Evolutionary conservation across 2,329 filamentous ascomycete species (phyloP).

Genomic region (Sodiomyces alkalinus): DNA sequence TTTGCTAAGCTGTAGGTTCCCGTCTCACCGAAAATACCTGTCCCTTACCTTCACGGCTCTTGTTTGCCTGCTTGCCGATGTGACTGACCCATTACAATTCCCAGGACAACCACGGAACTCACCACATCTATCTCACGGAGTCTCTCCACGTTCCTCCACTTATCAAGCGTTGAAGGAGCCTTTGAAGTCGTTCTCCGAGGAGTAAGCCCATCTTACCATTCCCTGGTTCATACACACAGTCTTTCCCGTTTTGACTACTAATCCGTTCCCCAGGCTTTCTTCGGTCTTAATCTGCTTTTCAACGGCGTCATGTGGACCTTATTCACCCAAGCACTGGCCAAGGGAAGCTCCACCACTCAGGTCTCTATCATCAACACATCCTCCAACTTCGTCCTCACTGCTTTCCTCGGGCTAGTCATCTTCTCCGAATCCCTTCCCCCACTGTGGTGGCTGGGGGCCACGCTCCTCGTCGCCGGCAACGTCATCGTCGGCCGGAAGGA

Average conservation of each 20-base stretch:
- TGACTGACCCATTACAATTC: too few species aligned
- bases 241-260: too few species aligned
- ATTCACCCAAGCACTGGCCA: constrained; percentile 64
- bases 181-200: constrained; percentile 34
- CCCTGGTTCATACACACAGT: background rate
- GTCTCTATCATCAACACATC: constrained; percentile 74
- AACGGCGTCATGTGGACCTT: constrained; percentile 75
- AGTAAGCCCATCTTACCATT: constrained; percentile 23
- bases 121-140: constrained; percentile 30
- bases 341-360: constrained; percentile 60
- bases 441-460: constrained; percentile 63
- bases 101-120: constrained; percentile 39
- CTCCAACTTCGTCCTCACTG: constrained; percentile 67
- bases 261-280: constrained; percentile 44
- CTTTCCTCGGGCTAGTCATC: constrained; percentile 52
- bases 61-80: too few species aligned
- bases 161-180: constrained; percentile 22
- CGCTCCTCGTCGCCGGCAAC: constrained; percentile 58
- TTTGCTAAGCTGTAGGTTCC: constrained; percentile 63
- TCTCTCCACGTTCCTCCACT: constrained; percentile 27
- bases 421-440: constrained; percentile 58
- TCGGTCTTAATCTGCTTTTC: constrained; percentile 58
- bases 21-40: constrained; percentile 1
- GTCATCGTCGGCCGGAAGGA: constrained; percentile 64
- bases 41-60: background rate